A percentile compares a stretch with the other conserved stretches of the same genome.
Evolutionary conservation across 345 rosid genomes (phyloP).

Genomic region (Salix dunnii): DNA sequence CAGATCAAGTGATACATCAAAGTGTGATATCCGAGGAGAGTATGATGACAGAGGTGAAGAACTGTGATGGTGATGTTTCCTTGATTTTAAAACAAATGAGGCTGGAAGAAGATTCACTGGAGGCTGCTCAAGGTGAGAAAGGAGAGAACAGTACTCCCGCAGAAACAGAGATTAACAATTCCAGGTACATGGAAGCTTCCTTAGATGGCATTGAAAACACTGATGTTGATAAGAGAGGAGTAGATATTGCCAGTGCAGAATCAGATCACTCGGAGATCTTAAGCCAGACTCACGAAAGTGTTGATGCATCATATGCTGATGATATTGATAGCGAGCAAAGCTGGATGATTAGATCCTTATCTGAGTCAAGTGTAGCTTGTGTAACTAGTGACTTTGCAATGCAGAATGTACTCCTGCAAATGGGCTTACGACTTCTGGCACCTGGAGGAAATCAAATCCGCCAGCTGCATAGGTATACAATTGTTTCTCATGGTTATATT

Average conservation of each 20-base stretch:
- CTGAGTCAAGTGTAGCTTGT: slow-evolving; percentile 95
- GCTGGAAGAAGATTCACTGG: slow-evolving; percentile 56
- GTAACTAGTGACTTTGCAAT: slow-evolving; percentile 89
- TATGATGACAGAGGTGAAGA: slow-evolving; percentile 19
- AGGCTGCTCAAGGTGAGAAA: slow-evolving; percentile 37
- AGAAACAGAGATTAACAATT: slow-evolving; percentile 11
- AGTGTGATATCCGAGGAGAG: slow-evolving; percentile 32
- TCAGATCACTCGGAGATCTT: slow-evolving; percentile 41
- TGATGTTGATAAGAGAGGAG: slow-evolving; percentile 29
- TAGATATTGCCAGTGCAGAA: slow-evolving; percentile 28
- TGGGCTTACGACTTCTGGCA: slow-evolving; percentile 88
- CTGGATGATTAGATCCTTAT: slow-evolving; percentile 75
- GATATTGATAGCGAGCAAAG: slow-evolving; percentile 83
- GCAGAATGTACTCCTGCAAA: slow-evolving; percentile 96
- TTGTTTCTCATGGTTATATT: not conserved
- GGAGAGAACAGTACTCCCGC: slow-evolving; percentile 16
- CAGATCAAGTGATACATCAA: slow-evolving; percentile 18
- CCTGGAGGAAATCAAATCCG: slow-evolving; percentile 92
- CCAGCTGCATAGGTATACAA: slow-evolving; percentile 68
- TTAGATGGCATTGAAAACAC: slow-evolving; percentile 21
- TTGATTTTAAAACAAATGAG: slow-evolving; percentile 61
- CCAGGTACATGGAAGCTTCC: slow-evolving; percentile 10
- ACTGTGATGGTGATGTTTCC: slow-evolving; percentile 39
- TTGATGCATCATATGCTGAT: slow-evolving; percentile 52
- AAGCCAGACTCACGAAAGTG: slow-evolving; percentile 53